A percentile compares a stretch with the other conserved stretches of the same genome.
Conservation (phyloP, 1,284 basidiomycete species). For the Trichosporon asahii region DNA sequence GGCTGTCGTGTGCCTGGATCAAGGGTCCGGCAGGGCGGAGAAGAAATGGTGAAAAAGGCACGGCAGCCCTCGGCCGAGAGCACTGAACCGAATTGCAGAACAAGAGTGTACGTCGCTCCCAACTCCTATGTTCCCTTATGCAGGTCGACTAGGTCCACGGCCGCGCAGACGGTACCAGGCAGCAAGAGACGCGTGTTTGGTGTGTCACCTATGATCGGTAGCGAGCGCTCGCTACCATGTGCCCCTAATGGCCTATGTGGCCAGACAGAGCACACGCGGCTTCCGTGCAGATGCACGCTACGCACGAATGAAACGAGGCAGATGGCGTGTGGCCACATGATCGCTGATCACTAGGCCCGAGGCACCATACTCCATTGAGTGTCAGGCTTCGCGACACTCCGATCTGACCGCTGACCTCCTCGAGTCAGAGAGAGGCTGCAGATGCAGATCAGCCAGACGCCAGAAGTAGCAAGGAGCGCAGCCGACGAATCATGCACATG, state of each 20-base stretch:
- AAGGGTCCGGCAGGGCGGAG: neutral
- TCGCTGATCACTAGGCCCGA: neutral
- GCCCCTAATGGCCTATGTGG: neutral
- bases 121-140: neutral
- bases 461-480: neutral
- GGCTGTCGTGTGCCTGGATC: neutral
- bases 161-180: neutral
- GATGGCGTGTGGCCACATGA: conserved; percentile 1
- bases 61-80: neutral
- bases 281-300: neutral
- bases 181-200: neutral
- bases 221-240: neutral
- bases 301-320: neutral
- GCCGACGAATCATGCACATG: neutral
- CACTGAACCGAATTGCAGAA: too few relatives aligned
- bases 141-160: neutral
- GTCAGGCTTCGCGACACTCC: neutral
- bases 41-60: neutral
- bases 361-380: too few relatives aligned
- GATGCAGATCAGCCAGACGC: neutral
- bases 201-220: neutral
- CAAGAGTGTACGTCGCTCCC: neutral
- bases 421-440: neutral
- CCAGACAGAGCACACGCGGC: neutral
- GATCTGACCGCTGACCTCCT: neutral